phyloP scores from a whole-genome alignment of 495 filamentous ascomycete genomes.

The Lasiosphaeria hispida region DNA sequence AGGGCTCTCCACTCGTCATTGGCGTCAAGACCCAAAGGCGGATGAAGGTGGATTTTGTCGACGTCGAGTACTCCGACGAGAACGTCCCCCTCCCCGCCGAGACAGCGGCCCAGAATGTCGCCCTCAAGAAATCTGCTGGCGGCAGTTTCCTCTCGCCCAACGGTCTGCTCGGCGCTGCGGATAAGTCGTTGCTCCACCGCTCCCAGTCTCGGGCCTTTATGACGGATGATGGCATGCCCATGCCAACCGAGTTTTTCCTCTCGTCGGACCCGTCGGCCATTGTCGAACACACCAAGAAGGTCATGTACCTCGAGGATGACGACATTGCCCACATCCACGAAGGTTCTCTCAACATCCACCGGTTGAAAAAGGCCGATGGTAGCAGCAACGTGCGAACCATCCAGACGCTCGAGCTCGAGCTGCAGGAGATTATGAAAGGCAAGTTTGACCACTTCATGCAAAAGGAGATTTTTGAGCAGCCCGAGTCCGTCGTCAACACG shows the following conservation, averaged over 20 bases:
- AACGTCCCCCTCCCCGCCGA: conserved; percentile 80
- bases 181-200: conserved; percentile 96
- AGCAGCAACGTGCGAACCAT: conserved; percentile 95
- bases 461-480: conserved; percentile 99
- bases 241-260: conserved; percentile 98
- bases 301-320: conserved; percentile 98
- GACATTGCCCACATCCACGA: conserved; percentile 99
- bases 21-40: conserved; percentile 93
- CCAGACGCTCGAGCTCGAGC: conserved; percentile 95
- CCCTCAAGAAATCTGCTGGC: conserved; percentile 73
- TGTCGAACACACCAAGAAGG: conserved; percentile 99
- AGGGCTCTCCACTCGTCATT: conserved; percentile 94
- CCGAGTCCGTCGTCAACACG: conserved; percentile 97
- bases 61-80: conserved; percentile 93
- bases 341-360: conserved; percentile 97
- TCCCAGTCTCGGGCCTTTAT: conserved; percentile 98
- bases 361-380: conserved; percentile 92
- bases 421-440: conserved; percentile 99
- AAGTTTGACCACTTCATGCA: conserved; percentile 99
- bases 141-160: conserved; percentile 58
- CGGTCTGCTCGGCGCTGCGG: conserved; percentile 78
- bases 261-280: conserved; percentile 98
- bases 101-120: conserved; percentile 92
- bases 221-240: conserved; percentile 93
- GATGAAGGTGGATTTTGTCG: conserved; percentile 99